Base-by-base conservation (phyloP, 257 asterid species). In the Fraxinus quadrangulata region DNA sequence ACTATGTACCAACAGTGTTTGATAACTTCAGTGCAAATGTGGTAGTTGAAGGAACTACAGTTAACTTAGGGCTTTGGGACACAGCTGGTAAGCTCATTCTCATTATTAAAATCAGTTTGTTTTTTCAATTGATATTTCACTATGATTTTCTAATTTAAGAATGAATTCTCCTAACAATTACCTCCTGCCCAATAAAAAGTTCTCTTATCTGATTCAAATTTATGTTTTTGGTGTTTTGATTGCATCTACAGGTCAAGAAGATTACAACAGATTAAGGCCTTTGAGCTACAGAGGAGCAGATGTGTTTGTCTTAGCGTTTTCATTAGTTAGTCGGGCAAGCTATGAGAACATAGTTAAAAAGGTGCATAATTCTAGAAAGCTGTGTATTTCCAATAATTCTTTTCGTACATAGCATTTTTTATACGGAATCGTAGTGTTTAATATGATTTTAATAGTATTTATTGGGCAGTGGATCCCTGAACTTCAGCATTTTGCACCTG, bases 21-120 rank as follows among this genome's bases (percentile, higher is more conserved):
- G 98, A 93, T 79, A 93, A 93, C 89, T 93, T 94, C 90, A 94
- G 99, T 78, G 99, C 99, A 78, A 92, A 94, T 85, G 97, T 94
- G 86, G 96, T 91, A 11, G 96, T 90, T 80, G 99, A 94, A 85
- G 95, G 97, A 73, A 92, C 91, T 75, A 92, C 97, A 10, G 97
- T 93, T 77, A 93, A 93, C 86, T 84, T 93, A 76, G 98, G 98
- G 74, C 96, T 93, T 80, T 93, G 98, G 98, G 98, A 93, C 84
- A 93, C 98, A 69, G 98, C 97, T 84, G 98, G 98, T 91, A 86
- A 79, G 70, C 47, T 70, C 56, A 10, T 79, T 3, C 33, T 49
- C 33, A 33, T 51, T 24, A n/a, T 65, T 68, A 24, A 66, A 67
- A 66, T 79, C n/a, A 49, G 16, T 63, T 74, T 33, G 72, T 36